phyloP scores from a whole-genome alignment of 140 eudicot genomes.

The Oenanthe javanica region DNA sequence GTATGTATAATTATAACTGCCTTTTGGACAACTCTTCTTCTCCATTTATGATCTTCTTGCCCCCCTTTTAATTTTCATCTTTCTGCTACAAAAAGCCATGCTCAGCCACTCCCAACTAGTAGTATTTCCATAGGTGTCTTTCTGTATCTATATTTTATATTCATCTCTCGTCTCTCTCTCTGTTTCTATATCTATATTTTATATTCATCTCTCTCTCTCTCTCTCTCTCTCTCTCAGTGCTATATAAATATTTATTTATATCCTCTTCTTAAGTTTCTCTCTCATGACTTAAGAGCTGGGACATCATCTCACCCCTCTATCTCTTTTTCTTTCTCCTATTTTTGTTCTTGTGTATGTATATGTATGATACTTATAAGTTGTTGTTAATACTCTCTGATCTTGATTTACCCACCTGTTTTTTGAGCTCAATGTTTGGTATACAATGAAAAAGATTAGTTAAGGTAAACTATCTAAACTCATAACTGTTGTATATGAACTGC shows the following conservation, averaged over 20 bases:
- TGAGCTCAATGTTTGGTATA: neutral
- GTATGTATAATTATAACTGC: neutral
- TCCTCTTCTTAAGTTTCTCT: constrained; percentile 4
- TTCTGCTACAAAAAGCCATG: neutral
- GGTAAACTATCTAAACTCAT: neutral
- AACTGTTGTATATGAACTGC: neutral
- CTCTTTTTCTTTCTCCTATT: neutral
- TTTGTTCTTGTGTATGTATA: neutral
- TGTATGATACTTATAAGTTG: neutral
- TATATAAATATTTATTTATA: neutral
- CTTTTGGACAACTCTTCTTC: neutral
- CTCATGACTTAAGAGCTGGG: neutral
- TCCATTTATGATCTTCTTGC: neutral
- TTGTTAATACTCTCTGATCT: neutral
- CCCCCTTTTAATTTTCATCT: neutral
- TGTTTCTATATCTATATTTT: neutral
- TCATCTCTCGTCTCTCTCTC: too few species aligned
- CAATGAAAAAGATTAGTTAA: neutral
- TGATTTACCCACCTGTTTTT: neutral
- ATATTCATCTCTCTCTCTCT: neutral
- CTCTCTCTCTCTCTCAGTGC: neutral
- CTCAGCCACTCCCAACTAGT: neutral
- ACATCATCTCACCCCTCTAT: neutral
- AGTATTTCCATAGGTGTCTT: neutral
- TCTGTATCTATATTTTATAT: neutral